A percentile compares a stretch with the other conserved stretches of the same genome.
These are phyloP conservation scores for Termitomyces sp. DNA, from an alignment of 768 basidiomycete genomes.

Conservation along the genomic window DNA sequence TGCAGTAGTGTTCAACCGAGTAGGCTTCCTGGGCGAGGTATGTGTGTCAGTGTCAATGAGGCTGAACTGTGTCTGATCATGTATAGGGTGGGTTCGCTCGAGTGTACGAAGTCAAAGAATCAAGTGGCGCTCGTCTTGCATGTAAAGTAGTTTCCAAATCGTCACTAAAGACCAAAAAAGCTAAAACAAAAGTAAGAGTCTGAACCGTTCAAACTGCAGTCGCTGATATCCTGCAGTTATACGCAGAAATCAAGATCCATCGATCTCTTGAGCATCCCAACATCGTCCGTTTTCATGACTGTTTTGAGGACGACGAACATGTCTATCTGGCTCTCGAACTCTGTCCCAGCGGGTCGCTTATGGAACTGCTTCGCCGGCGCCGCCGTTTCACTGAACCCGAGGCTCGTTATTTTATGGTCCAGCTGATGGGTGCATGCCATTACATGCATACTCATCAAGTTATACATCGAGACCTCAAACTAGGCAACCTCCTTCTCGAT, in stretches of 20 bases:
- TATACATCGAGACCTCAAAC: slow-evolving; percentile 95
- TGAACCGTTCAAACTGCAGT: too few relatives aligned
- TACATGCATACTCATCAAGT: slow-evolving; percentile 98
- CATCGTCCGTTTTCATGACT: slow-evolving; percentile 87
- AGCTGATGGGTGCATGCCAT: slow-evolving; percentile 91
- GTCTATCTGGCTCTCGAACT: slow-evolving; percentile 98
- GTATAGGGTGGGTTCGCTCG: slow-evolving; percentile 86
- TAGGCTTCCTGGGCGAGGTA: slow-evolving; percentile 89
- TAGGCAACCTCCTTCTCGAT: slow-evolving; percentile 93
- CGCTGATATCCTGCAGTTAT: slow-evolving; percentile 51
- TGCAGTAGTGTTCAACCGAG: slow-evolving; percentile 53
- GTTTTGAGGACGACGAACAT: slow-evolving; percentile 92
- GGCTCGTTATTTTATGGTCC: slow-evolving; percentile 87
- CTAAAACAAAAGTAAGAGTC: slow-evolving; percentile 79
- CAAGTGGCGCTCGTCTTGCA: slow-evolving; percentile 57
- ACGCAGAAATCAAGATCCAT: slow-evolving; percentile 98
- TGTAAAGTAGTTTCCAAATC: slow-evolving; percentile 95
- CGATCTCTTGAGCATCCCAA: slow-evolving; percentile 87
- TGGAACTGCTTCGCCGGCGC: slow-evolving; percentile 86
- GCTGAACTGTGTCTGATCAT: not conserved
- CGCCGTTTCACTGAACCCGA: slow-evolving; percentile 89
- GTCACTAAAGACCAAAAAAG: slow-evolving; percentile 91
- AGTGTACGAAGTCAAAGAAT: slow-evolving; percentile 90
- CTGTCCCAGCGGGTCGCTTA: slow-evolving; percentile 83
- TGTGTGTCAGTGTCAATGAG: slow-evolving; percentile 18